Evolutionary conservation across 2,329 filamentous ascomycete species (phyloP).

Genomic region (Teratosphaeria epicoccoides): DNA sequence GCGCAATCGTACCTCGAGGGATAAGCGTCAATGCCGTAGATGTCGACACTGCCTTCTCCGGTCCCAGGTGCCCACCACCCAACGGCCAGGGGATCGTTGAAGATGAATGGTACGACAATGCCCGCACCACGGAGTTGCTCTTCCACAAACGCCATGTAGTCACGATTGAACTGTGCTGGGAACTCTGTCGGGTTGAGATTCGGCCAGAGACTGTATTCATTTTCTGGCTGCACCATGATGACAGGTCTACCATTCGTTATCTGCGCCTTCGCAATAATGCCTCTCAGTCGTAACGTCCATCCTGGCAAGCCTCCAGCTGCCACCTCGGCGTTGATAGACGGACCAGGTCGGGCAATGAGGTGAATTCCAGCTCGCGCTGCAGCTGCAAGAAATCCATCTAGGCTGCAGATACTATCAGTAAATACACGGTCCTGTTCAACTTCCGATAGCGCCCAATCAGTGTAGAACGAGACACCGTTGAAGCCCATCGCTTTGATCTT

Average conservation of each 20-base stretch:
- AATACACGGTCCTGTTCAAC: slow-evolving; percentile 59
- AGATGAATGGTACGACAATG: slow-evolving; percentile 64
- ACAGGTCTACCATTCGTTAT: slow-evolving; percentile 76
- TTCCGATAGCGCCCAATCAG: slow-evolving; percentile 68
- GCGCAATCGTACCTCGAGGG: slow-evolving; percentile 50
- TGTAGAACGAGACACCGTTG: slow-evolving; percentile 69
- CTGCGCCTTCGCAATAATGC: slow-evolving; percentile 61
- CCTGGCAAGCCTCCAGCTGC: slow-evolving; percentile 71
- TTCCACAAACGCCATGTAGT: slow-evolving; percentile 61
- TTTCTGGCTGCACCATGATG: slow-evolving; percentile 71
- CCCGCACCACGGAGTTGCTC: slow-evolving; percentile 57
- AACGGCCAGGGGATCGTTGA: slow-evolving; percentile 54
- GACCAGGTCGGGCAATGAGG: slow-evolving; percentile 47
- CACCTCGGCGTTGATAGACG: slow-evolving; percentile 62
- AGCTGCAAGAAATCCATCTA: slow-evolving; percentile 66
- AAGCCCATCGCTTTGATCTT: slow-evolving; percentile 75
- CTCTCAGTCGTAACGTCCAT: slow-evolving; percentile 60
- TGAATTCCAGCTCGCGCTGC: slow-evolving; percentile 65
- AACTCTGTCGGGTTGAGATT: slow-evolving; percentile 36
- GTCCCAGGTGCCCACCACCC: slow-evolving; percentile 50
- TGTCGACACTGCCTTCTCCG: background rate
- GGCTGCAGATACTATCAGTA: slow-evolving; percentile 62
- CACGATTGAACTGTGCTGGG: slow-evolving; percentile 47
- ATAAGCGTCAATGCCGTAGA: slow-evolving; percentile 54
- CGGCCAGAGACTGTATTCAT: slow-evolving; percentile 58